These are phyloP conservation scores for Thermothelomyces thermophilus DNA, from an alignment of 2,329 filamentous ascomycete genomes.

Conservation along the genomic window DNA sequence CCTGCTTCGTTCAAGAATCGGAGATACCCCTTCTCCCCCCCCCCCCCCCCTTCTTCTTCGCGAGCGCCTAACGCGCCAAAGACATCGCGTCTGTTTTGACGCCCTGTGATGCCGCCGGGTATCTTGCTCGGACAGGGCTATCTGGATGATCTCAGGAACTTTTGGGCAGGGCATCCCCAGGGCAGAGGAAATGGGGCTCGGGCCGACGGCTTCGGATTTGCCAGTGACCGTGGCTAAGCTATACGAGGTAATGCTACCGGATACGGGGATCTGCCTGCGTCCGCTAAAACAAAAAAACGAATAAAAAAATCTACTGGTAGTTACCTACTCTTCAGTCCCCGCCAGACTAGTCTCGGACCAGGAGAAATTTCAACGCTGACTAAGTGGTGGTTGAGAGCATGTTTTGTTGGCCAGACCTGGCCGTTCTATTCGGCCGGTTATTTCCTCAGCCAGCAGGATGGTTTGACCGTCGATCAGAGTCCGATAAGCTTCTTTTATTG, in stretches of 20 bases:
- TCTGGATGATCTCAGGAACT: background rate
- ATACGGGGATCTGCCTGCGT: slow-evolving; percentile 5
- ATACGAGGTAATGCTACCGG: slow-evolving; percentile 19
- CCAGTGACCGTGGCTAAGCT: slow-evolving; percentile 5
- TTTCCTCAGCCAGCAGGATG: background rate
- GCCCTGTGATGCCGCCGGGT: too few relatives aligned
- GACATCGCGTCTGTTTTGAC: background rate
- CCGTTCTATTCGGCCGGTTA: too few relatives aligned
- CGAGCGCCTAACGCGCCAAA: background rate
- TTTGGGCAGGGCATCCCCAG: background rate
- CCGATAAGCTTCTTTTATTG: background rate
- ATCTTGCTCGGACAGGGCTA: too few relatives aligned
- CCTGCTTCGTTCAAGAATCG: background rate
- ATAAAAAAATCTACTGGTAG: too few relatives aligned
- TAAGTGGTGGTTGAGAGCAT: too few relatives aligned
- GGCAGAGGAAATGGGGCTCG: background rate
- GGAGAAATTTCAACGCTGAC: too few relatives aligned
- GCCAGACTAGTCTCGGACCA: too few relatives aligned
- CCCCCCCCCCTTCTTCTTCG: too few relatives aligned
- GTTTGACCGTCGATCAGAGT: background rate
- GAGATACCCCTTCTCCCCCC: background rate
- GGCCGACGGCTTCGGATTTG: background rate
- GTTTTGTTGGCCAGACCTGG: background rate
- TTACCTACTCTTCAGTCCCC: background rate
- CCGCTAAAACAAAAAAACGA: slow-evolving; percentile 6